Evolutionary conservation across 805 yeast genomes (phyloP), one percentile per base, ranked within the genome.

Genomic region (Candida namnaoensis): DNA sequence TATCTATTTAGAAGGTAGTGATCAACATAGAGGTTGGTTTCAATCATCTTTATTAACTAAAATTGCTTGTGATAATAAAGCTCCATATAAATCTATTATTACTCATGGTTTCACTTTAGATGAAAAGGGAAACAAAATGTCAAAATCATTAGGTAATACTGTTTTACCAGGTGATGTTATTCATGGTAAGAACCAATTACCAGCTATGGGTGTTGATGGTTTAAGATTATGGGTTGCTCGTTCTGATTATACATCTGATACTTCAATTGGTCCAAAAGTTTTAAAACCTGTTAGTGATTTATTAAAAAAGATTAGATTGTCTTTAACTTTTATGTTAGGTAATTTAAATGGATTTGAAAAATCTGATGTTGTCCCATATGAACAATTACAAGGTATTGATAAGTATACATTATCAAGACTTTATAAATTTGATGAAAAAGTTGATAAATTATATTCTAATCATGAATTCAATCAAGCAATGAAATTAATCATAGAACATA

Each of bases 21-120:
- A 93, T 57, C 99, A 93, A 61, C 99, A 93, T 57, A 75, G 99
- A 45, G 99, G 99, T 1, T 93, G 99, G 99, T 93, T 93, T 59
- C 99, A 93, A 65, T 86, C 96, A 30, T 88, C 96, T 1, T 64
- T 93, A 26, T 65, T 93, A 44, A 88, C 95, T 24, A 84, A 79
- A 53, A 73, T 88, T 23, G 84, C 83, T 4, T 61, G 50, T 7
- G 34, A 38, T 2, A 52, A 62, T 13, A 43, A 36, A 0, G 78
- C 85, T 0, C 98, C 99, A 0, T 93, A 75, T 61, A 73, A 72
- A 45, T 69, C 72, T 24, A 74, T 93, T 33, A 72, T 93, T 26
- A 93, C 99, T 0, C 99, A 93, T 60, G 99, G 99, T 0, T 93
- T 93, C 56, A 82, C 86, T 0, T 64, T 93, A 45, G 99, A 93